Base-by-base conservation (phyloP, 2,329 filamentous ascomycete species). In the Alternaria gansuensis region DNA sequence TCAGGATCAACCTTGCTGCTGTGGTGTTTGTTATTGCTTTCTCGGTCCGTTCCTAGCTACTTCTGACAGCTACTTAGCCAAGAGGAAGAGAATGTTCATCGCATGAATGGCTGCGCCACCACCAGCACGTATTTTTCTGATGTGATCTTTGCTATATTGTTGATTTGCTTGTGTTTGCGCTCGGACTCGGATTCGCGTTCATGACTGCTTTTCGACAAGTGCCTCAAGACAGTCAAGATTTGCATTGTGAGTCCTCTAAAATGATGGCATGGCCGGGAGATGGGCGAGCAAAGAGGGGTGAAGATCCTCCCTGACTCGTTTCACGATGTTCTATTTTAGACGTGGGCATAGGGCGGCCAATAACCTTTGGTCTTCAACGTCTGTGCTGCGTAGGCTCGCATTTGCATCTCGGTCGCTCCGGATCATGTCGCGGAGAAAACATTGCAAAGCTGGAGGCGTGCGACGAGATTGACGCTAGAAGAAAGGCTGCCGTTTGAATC, bases 401-500 rank as follows among this genome's bases (percentile, higher is more conserved):
- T 44, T 34, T 53, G 21, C 51, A 44, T 58, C 26, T 53, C 54
- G 51, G 56, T 55, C 45, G 26, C 28, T 55, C 51, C 56, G 51
- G 34, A 28, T 36, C 17, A 39, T 40, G 17, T 48, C 21, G 26
- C 39, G 33, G 45, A 33, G 21, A 24, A 29, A 34, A 53, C 11
- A 14, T 26, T 23, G 9, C 7, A 26, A 45, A 33, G 44, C 28
- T 34, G 34, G 36, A 26, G 21, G 48, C 41, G 23, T 50, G 36
- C 28, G 23, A 33, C 11, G 39, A 34, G 17, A 51, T 51, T 10
- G 21, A 39, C 13, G 57, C 55, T 57, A 55, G 54, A 66, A 63
- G 63, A 48, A 55, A 56, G 62, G 59, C 53, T 59, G 57, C 60
- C 57, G 62, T 62, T 59, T 50, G 50, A 57, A 46, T 62, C 48